phyloP scores from a whole-genome alignment of 208 protist genomes.

The Crithidia brevicula region DNA sequence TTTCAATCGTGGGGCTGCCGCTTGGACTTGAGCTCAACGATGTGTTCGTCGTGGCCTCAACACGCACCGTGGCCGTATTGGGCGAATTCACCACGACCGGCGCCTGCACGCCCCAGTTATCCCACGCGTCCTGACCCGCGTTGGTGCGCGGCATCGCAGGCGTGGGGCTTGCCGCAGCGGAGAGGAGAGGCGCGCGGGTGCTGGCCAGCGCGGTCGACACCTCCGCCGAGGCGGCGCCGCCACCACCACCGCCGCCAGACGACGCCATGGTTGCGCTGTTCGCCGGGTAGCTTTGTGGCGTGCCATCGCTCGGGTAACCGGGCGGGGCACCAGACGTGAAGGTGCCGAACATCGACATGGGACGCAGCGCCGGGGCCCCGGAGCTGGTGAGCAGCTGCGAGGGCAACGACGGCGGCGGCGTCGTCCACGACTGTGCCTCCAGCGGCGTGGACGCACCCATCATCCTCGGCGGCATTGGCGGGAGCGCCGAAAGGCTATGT shows the following conservation, averaged over 20 bases:
- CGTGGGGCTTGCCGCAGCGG: constrained; percentile 2
- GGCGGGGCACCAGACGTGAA: constrained; percentile 50
- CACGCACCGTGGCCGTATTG: background rate
- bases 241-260: background rate
- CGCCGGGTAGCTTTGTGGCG: background rate
- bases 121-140: constrained; percentile 15
- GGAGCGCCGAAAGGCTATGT: background rate
- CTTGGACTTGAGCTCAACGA: background rate
- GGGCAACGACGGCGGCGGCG: background rate
- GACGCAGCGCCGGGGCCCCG: background rate
- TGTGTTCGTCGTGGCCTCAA: background rate
- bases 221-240: background rate
- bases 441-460: background rate
- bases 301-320: constrained; percentile 28
- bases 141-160: background rate
- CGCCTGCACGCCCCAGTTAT: constrained; percentile 25
- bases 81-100: constrained; percentile 14
- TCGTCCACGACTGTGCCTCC: constrained; percentile 3
- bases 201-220: background rate
- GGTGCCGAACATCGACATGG: constrained; percentile 9
- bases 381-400: background rate
- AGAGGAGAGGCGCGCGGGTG: background rate
- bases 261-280: background rate
- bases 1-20: background rate
- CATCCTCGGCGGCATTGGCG: constrained; percentile 2